Percentiles rank a stretch among this genome's conserved stretches.
phyloP scores from a whole-genome alignment of 495 filamentous ascomycete species.

The Collariella sp. region DNA sequence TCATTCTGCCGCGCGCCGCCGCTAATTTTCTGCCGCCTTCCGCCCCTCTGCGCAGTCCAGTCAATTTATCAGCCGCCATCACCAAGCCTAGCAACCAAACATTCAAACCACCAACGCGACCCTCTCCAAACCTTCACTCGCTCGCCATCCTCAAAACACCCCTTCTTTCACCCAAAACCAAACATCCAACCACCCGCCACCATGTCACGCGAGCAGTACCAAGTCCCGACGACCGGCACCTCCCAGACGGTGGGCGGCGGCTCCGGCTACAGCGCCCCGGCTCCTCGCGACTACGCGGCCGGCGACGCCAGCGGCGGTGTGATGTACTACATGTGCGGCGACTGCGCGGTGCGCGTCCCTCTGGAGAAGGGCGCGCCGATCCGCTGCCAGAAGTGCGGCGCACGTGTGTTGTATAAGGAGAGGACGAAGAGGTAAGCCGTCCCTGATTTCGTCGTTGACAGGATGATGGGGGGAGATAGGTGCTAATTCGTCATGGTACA shows the following conservation, averaged over 20 bases:
- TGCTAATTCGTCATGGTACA: constrained; percentile 18
- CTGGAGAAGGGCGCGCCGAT: constrained; percentile 81
- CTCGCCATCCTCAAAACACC: background rate
- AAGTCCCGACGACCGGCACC: constrained; percentile 40
- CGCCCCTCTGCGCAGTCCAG: background rate
- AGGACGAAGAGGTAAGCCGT: constrained; percentile 81
- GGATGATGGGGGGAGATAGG: background rate
- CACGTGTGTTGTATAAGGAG: constrained; percentile 96
- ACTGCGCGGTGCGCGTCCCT: constrained; percentile 75
- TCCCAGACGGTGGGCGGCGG: constrained; percentile 23
- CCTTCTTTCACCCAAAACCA: background rate
- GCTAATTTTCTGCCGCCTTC: constrained; percentile 25
- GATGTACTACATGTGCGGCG: constrained; percentile 86
- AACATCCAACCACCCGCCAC: background rate
- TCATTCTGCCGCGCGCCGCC: constrained; percentile 26
- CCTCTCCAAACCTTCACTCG: background rate
- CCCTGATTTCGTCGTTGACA: too few species aligned
- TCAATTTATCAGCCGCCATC: background rate
- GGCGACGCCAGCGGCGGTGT: constrained; percentile 29
- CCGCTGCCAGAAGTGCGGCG: constrained; percentile 91
- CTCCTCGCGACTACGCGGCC: constrained; percentile 24
- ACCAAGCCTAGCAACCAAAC: too few species aligned
- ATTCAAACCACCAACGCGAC: background rate
- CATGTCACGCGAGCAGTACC: constrained; percentile 57
- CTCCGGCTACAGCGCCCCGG: constrained; percentile 11